Evolutionary conservation across 805 yeast species (phyloP), one percentile per base, ranked within the genome.

Genomic region (Schwanniomyces sp.): DNA sequence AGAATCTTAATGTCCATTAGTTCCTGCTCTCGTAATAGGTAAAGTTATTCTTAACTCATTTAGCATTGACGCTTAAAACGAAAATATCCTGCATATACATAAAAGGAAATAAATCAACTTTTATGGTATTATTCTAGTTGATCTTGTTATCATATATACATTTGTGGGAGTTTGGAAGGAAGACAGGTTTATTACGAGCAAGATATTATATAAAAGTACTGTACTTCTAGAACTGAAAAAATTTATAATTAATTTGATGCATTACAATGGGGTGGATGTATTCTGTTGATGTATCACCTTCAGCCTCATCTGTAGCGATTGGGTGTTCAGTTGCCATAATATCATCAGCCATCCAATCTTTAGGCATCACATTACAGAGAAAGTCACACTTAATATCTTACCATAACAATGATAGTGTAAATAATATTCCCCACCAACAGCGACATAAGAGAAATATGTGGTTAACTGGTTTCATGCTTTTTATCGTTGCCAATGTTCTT

Each of bases 351-450:
- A 75, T 85, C 30, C 96, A 90, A 64, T 84, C 94, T 1, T 68
- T 89, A 16, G 96, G 96, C 0, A 76, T 89, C 34, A 88, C 94
- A 2, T 71, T 89, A 34, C 96, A 90, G 66, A 72, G 96, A 42
- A 85, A 86, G 57, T 82, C 94, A 1, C 91, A 89, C 58, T 60
- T 86, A 18, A 53, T 78, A 34, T 77, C 74, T 44, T 75, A 50
- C 18, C 55, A 64, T 46, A 52, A 57, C 34, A 49, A 52, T 45
- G 40, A 7, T 49, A 52, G 30, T 52, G 59, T 41, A 43, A 65
- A 47, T 68, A 72, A 12, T 64, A 71, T 1, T 66, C 63, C 60
- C 38, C 68, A 62, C 36, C 64, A 64, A 17, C 69, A 67, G 44
- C 58, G 55, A 34, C 54, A 75, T 48, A 76, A 75, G 50, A 63